Conservation (phyloP, 2,329 filamentous ascomycete species). For the Ophiocordyceps unilateralis region DNA sequence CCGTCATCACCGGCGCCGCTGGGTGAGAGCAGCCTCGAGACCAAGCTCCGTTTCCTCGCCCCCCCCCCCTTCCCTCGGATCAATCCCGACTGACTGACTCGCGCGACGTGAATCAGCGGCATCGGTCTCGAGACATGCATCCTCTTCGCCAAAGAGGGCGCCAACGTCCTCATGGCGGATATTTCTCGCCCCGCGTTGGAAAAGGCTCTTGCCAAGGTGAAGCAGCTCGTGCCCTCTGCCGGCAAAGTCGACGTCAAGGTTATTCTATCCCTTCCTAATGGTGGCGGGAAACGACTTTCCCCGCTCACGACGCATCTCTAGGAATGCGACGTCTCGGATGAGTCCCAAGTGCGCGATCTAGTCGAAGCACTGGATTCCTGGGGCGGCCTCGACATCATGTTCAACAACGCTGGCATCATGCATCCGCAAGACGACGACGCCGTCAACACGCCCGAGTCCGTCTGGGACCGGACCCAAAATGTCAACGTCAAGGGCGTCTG, state of each 20-base stretch:
- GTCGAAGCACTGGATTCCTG: constrained; percentile 62
- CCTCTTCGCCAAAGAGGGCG: constrained; percentile 78
- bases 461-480: constrained; percentile 86
- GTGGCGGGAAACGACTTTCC: too few relatives aligned
- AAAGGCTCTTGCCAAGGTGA: constrained; percentile 58
- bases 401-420: constrained; percentile 98
- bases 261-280: too few relatives aligned
- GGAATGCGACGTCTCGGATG: constrained; percentile 66
- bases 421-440: constrained; percentile 68
- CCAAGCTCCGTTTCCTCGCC: too few relatives aligned
- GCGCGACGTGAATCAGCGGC: constrained; percentile 44
- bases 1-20: constrained; percentile 67
- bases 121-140: constrained; percentile 88
- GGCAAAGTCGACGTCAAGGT: constrained; percentile 42
- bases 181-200: constrained; percentile 65
- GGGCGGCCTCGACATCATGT: constrained; percentile 82
- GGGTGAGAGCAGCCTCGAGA: too few relatives aligned
- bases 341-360: constrained; percentile 57
- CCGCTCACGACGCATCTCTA: constrained; percentile 2
- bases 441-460: constrained; percentile 67
- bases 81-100: not conserved
- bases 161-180: constrained; percentile 70
- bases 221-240: constrained; percentile 48
- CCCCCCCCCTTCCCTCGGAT: not conserved
- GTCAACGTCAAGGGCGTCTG: constrained; percentile 99